Conservation (phyloP, 108 stramenopile genomes). For the Cyclotella choctawhatcheeana region DNA sequence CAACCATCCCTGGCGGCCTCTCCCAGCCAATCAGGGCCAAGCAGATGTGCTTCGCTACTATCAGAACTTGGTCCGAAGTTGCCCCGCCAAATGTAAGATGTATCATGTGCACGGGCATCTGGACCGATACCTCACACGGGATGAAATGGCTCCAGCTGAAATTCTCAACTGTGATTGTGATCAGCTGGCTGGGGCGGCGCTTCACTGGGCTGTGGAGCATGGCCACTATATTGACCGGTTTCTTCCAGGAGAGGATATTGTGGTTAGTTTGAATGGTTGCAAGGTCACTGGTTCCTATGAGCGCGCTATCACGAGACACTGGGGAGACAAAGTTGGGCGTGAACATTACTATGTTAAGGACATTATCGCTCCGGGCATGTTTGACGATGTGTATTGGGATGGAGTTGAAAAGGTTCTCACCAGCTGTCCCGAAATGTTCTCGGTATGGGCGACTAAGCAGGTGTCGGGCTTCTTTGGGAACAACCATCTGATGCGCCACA, state of each 20-base stretch:
- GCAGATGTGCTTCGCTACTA: neutral
- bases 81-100: neutral
- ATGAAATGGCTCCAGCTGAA: neutral
- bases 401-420: constrained; percentile 1
- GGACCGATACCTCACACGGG: neutral
- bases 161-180: neutral
- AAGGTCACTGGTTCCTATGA: neutral
- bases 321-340: neutral
- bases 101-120: constrained; percentile 1
- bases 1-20: neutral
- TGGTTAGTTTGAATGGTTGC: neutral
- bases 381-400: constrained; percentile 1
- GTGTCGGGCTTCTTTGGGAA: neutral
- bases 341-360: neutral
- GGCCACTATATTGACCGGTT: neutral
- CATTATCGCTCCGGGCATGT: neutral
- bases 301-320: neutral
- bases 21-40: neutral
- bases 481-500: neutral
- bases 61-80: neutral
- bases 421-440: constrained; percentile 3
- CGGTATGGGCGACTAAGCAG: neutral
- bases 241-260: neutral
- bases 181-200: neutral
- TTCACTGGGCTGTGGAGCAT: neutral